These are phyloP conservation scores for Aspergillus sclerotiicarbonarius DNA, from an alignment of 495 filamentous ascomycete genomes.

Conservation along the genomic window DNA sequence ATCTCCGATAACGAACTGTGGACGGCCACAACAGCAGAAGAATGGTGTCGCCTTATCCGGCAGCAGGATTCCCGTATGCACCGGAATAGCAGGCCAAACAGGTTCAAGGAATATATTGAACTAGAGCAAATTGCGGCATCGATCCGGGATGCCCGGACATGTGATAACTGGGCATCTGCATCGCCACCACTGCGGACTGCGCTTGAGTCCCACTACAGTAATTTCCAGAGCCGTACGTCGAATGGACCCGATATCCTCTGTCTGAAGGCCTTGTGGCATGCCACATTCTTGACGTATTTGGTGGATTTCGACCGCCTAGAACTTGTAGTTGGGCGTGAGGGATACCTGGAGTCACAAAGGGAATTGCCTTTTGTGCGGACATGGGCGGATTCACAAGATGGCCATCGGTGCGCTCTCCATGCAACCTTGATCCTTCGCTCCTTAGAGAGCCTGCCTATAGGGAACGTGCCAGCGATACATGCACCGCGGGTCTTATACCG, in stretches of 20 bases:
- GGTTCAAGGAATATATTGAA: not conserved
- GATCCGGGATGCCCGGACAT: not conserved
- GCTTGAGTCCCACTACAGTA: not conserved
- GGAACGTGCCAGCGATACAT: not conserved
- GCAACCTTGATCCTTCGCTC: not conserved
- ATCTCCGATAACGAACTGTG: constrained; percentile 27
- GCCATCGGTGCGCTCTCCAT: not conserved
- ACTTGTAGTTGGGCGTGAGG: constrained; percentile 24
- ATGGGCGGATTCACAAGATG: not conserved
- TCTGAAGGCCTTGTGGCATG: constrained; percentile 34
- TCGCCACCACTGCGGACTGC: not conserved
- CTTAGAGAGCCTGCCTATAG: not conserved
- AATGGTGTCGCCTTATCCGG: not conserved
- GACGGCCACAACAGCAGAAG: constrained; percentile 15
- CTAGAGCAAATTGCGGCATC: not conserved
- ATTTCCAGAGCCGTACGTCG: not conserved
- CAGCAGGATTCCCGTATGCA: not conserved
- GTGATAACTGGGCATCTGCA: not conserved
- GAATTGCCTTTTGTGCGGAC: constrained; percentile 2
- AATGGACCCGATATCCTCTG: constrained; percentile 12
- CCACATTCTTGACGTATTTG: constrained; percentile 27
- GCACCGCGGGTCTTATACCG: not conserved
- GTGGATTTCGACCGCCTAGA: constrained; percentile 29
- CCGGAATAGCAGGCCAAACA: not conserved
- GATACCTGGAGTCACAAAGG: constrained; percentile 5